phyloP scores from a whole-genome alignment of 441 rosid genomes.

The Pelargonium fulgidum region DNA sequence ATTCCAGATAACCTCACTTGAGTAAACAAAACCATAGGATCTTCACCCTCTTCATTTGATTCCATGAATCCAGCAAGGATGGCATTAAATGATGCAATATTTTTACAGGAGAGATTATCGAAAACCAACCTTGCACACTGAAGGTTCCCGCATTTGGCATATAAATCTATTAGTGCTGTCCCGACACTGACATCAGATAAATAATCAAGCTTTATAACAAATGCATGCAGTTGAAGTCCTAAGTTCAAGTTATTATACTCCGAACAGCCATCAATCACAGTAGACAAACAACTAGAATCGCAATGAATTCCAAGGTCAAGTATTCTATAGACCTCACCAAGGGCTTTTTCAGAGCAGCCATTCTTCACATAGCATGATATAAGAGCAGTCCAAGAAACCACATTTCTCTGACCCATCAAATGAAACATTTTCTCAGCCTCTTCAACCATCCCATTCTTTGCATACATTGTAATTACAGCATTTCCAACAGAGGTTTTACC shows the following conservation, averaged over 20 bases:
- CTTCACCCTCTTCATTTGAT: conserved; percentile 14
- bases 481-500: conserved; percentile 27
- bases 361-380: conserved; percentile 21
- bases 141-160: conserved; percentile 29
- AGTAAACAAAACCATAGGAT: conserved; percentile 24
- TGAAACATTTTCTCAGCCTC: conserved; percentile 23
- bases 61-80: conserved; percentile 26
- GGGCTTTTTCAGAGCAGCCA: conserved; percentile 19
- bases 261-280: conserved; percentile 22
- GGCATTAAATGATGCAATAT: conserved; percentile 27
- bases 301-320: conserved; percentile 17
- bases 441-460: conserved; percentile 23
- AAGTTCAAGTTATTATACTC: conserved; percentile 22
- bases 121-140: conserved; percentile 24
- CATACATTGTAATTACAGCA: conserved; percentile 32
- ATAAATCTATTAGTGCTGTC: conserved; percentile 31
- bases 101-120: conserved; percentile 20
- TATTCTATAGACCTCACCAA: conserved; percentile 16
- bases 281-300: conserved; percentile 24
- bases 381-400: conserved; percentile 29
- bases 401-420: conserved; percentile 16
- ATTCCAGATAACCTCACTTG: conserved; percentile 23
- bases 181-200: conserved; percentile 14
- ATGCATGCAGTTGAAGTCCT: conserved; percentile 29
- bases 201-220: conserved; percentile 26